These are phyloP conservation scores for Penicillium egyptiacum DNA, from an alignment of 495 filamentous ascomycete species.

Conservation along the genomic window DNA sequence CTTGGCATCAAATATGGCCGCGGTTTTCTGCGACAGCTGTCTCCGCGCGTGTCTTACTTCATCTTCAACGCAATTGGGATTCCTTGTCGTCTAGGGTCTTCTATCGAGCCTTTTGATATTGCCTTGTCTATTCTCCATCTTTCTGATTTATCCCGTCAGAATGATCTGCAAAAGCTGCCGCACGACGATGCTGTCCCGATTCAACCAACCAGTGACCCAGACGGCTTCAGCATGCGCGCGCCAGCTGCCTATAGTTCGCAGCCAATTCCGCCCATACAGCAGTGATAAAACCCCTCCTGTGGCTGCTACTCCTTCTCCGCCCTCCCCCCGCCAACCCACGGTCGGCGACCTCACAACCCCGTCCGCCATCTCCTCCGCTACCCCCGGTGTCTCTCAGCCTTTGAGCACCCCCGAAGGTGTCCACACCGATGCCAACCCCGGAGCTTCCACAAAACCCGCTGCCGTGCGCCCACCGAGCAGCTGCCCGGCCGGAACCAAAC, in stretches of 20 bases:
- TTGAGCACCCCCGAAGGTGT: constrained; percentile 43
- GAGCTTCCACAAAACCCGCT: constrained; percentile 27
- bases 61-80: constrained; percentile 9
- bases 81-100: background rate
- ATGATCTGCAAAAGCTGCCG: constrained; percentile 55
- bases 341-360: constrained; percentile 38
- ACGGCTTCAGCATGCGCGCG: constrained; percentile 33
- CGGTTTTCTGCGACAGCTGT: constrained; percentile 38
- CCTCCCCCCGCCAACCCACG: constrained; percentile 49
- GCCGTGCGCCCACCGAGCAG: constrained; percentile 43
- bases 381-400: constrained; percentile 48
- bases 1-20: constrained; percentile 48
- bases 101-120: background rate
- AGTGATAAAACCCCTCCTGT: constrained; percentile 41
- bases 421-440: constrained; percentile 33
- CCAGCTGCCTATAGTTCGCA: constrained; percentile 32
- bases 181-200: constrained; percentile 42
- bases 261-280: constrained; percentile 42
- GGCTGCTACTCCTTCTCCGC: constrained; percentile 52
- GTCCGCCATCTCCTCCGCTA: constrained; percentile 44
- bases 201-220: constrained; percentile 35
- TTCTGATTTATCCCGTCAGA: constrained; percentile 10
- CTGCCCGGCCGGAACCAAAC: constrained; percentile 65
- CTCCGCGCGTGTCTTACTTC: constrained; percentile 18
- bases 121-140: background rate